These are phyloP conservation scores for Tetrahymena thermophila DNA, from an alignment of 73 alveolate genomes.

Conservation along the genomic window DNA sequence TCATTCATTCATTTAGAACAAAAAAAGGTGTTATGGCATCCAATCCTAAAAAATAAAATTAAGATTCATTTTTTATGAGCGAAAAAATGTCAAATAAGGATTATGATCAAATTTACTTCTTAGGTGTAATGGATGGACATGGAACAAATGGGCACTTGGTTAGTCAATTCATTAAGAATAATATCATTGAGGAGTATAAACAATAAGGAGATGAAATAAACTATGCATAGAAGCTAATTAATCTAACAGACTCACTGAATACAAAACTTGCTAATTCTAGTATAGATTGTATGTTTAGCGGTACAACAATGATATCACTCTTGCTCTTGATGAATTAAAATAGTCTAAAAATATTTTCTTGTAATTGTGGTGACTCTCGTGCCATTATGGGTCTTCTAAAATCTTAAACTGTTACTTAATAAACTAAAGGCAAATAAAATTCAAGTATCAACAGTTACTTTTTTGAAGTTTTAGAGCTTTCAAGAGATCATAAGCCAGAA, in stretches of 20 bases:
- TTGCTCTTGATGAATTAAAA: background rate
- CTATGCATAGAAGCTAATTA: background rate
- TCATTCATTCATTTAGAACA: background rate
- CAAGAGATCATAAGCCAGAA: conserved; percentile 88
- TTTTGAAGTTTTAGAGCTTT: conserved; percentile 17
- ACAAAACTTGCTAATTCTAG: background rate
- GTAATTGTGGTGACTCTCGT: conserved; percentile 41
- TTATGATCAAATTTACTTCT: conserved; percentile 3
- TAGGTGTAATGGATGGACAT: conserved; percentile 48
- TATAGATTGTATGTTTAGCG: conserved; percentile 36
- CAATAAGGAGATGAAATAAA: background rate
- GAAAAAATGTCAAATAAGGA: background rate
- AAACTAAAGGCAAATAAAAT: conserved; percentile 5
- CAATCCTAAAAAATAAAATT: background rate
- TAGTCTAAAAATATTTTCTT: conserved; percentile 4
- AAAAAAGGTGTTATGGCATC: background rate
- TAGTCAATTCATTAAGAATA: background rate
- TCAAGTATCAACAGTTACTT: conserved; percentile 2
- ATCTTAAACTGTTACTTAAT: background rate
- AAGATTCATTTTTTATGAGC: background rate
- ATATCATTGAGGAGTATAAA: background rate
- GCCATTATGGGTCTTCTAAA: conserved; percentile 19
- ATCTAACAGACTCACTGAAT: background rate
- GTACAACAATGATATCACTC: conserved; percentile 25
- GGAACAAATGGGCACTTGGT: conserved; percentile 38